Evolutionary conservation across 1,139 yeast species (phyloP).

Genomic region (Candida sp.): DNA sequence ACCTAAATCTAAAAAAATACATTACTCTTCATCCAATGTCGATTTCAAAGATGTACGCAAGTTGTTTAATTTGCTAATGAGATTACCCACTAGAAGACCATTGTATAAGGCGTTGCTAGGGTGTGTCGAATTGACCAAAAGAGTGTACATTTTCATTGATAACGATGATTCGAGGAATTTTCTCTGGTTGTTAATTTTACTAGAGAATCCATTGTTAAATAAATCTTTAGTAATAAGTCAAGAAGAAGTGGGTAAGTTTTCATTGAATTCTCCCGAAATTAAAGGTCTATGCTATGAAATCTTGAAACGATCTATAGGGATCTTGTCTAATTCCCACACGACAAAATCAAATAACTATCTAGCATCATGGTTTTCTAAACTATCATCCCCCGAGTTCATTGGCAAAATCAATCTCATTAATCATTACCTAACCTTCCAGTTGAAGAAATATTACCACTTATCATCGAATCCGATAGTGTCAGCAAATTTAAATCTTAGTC

Average conservation of each 20-base stretch:
- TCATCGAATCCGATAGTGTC: slow-evolving; percentile 30
- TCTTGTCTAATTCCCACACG: slow-evolving; percentile 51
- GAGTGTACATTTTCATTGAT: slow-evolving; percentile 31
- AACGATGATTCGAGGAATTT: slow-evolving; percentile 37
- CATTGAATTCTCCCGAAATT: slow-evolving; percentile 35
- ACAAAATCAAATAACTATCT: slow-evolving; percentile 39
- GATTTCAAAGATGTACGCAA: slow-evolving; percentile 41
- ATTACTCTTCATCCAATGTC: slow-evolving; percentile 43
- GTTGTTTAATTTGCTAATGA: slow-evolving; percentile 38
- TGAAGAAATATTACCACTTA: slow-evolving; percentile 37
- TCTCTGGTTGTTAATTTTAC: slow-evolving; percentile 56
- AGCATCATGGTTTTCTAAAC: slow-evolving; percentile 56
- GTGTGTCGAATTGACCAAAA: slow-evolving; percentile 43
- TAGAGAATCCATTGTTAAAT: slow-evolving; percentile 59
- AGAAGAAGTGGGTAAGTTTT: not conserved
- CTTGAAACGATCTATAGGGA: slow-evolving; percentile 62
- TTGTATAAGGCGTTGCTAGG: slow-evolving; percentile 50
- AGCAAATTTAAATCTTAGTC: slow-evolving; percentile 10
- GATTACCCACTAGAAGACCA: slow-evolving; percentile 60
- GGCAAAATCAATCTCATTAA: slow-evolving; percentile 55
- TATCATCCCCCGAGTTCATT: slow-evolving; percentile 35
- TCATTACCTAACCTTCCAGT: slow-evolving; percentile 61
- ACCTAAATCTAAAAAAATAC: slow-evolving; percentile 16
- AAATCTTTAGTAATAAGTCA: slow-evolving; percentile 34
- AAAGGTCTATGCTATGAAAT: slow-evolving; percentile 59